Evolutionary conservation across 2,329 filamentous ascomycete species (phyloP), one percentile per base, ranked within the genome.

Genomic region (Capronia americana): DNA sequence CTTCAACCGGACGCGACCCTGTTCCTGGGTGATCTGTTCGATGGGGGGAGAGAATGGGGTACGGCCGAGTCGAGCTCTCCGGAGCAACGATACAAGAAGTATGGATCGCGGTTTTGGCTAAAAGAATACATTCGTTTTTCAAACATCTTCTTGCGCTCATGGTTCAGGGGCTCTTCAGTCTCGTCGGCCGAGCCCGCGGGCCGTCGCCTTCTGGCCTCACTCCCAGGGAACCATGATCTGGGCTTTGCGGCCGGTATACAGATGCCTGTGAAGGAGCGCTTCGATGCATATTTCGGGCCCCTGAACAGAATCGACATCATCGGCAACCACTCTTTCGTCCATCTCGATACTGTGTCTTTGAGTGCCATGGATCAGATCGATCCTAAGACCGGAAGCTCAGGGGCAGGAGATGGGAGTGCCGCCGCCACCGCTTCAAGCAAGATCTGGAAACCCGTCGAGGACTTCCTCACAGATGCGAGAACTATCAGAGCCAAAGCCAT

Each of bases 221-320:
- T 99, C 64, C 95, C 95, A 0, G 95, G 95, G 1, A 99, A 99
- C 74, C 95, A 99, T 76, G 95, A 99, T 76, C 78, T 98, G 48
- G 95, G 95, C 0, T 97, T 98, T 75, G 94, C 92, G 2, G 88
- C 88, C 24, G 91, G 93, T 53, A 89, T 99, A 56, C 92, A 97
- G 75, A 76, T 90, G 8, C 84, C 90, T 0, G 92, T 97, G 38
- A 87, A 93, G 59, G 85, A 95, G 73, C 85, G 95, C 17, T 99
- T 98, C 77, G 87, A 90, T 74, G 87, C 90, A 3, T 97, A 90
- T 75, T 98, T 99, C 79, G 95, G 95, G 4, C 90, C 95, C 63
- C 87, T 89, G n/a, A 98, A 97, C 77, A 85, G 92, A 8, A 88
- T 99, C 23, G 93, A 98, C 76, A 85, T 98, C 4, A 85, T 98